Percentiles rank a stretch among this genome's conserved stretches.
These are phyloP conservation scores for Diaporthe citrichinensis DNA, from an alignment of 2,329 filamentous ascomycete genomes.

Conservation along the genomic window DNA sequence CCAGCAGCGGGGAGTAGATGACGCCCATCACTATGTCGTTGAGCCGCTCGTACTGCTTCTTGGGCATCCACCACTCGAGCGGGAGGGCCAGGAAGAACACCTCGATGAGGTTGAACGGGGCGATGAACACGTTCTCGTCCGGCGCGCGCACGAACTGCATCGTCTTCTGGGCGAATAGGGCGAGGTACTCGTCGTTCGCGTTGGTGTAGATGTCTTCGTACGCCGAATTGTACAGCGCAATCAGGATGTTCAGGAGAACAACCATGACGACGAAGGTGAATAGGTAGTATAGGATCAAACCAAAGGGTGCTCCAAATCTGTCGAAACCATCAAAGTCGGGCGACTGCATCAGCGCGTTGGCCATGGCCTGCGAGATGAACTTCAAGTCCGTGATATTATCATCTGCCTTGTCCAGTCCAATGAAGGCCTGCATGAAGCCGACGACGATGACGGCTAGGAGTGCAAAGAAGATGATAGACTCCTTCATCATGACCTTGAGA, in stretches of 20 bases:
- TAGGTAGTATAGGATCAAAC: constrained; percentile 94
- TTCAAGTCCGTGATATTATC: constrained; percentile 76
- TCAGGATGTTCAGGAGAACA: constrained; percentile 93
- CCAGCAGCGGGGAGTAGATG: constrained; percentile 86
- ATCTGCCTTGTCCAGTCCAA: constrained; percentile 89
- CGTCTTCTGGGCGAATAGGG: constrained; percentile 92
- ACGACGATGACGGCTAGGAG: constrained; percentile 86
- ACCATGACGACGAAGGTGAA: constrained; percentile 98
- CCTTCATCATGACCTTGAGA: constrained; percentile 94
- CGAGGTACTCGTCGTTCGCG: constrained; percentile 95
- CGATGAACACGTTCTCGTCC: constrained; percentile 98
- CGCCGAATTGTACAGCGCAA: constrained; percentile 96
- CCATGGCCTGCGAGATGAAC: constrained; percentile 86
- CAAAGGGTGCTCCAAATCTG: constrained; percentile 91
- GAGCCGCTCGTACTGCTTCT: constrained; percentile 78
- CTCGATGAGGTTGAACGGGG: constrained; percentile 94
- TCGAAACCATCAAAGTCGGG: constrained; percentile 94
- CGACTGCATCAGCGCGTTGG: constrained; percentile 91
- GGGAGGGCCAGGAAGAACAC: constrained; percentile 83
- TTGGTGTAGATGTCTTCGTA: constrained; percentile 96
- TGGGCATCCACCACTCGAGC: constrained; percentile 96
- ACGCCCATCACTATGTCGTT: constrained; percentile 92
- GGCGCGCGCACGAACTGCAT: constrained; percentile 97
- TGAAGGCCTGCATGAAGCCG: constrained; percentile 93
- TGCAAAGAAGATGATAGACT: constrained; percentile 96